A percentile compares a stretch with the other conserved stretches of the same genome.
Evolutionary conservation across 1,139 yeast species (phyloP).

Genomic region (Blastobotrys persicus): DNA sequence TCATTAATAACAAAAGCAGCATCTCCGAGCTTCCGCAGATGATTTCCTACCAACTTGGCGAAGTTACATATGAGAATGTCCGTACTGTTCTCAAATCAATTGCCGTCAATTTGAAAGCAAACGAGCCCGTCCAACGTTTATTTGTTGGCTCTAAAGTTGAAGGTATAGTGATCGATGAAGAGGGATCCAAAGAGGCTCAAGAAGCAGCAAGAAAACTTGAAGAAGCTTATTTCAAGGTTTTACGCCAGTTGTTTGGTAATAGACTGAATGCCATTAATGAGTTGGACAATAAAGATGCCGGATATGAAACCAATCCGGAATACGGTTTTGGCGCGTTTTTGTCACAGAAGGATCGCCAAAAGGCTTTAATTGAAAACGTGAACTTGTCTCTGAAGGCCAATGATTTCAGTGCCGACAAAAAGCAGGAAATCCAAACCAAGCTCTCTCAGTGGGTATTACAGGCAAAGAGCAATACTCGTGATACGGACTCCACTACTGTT

Average conservation of each 20-base stretch:
- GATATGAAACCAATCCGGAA: conserved; percentile 59
- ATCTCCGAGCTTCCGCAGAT: conserved; percentile 42
- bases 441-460: conserved; percentile 66
- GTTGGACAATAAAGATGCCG: conserved; percentile 45
- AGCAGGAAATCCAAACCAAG: conserved; percentile 51
- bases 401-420: conserved; percentile 47
- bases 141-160: conserved; percentile 49
- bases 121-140: conserved; percentile 61
- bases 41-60: conserved; percentile 60
- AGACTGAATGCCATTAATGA: conserved; percentile 59
- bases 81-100: conserved; percentile 49
- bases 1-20: conserved; percentile 50
- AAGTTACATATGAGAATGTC: conserved; percentile 46
- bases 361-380: conserved; percentile 49
- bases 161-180: conserved; percentile 15
- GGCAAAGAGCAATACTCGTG: conserved; percentile 22
- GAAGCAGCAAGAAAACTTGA: conserved; percentile 57
- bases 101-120: conserved; percentile 50
- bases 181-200: conserved; percentile 38
- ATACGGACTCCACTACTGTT: conserved; percentile 30
- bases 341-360: conserved; percentile 47
- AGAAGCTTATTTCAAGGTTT: conserved; percentile 72
- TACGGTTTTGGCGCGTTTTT: conserved; percentile 81
- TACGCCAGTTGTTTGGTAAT: conserved; percentile 60
- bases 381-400: conserved; percentile 50